A percentile compares a stretch with the other conserved stretches of the same genome.
Evolutionary conservation across 2,329 filamentous ascomycete species (phyloP).

Genomic region (Ophiostoma perfectum): DNA sequence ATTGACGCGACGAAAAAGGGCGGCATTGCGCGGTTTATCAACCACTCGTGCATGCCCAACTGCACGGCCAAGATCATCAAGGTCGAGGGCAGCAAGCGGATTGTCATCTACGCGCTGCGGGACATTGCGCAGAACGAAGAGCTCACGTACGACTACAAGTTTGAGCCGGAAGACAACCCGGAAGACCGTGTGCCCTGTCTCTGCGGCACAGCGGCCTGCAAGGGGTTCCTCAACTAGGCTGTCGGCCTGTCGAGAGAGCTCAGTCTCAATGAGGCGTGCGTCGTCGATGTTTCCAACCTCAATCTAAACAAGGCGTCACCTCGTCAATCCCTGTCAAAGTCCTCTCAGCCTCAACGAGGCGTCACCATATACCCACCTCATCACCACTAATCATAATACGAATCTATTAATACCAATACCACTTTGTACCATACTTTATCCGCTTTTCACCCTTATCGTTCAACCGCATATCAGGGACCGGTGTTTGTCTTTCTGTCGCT

Average conservation of each 20-base stretch:
- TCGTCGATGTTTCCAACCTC: too few relatives aligned
- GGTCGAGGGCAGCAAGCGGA: slow-evolving; percentile 94
- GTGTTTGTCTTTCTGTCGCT: neutral
- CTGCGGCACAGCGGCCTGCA: slow-evolving; percentile 91
- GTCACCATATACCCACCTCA: neutral
- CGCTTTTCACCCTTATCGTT: neutral
- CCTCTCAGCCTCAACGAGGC: too few relatives aligned
- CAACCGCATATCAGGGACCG: slow-evolving; percentile 9
- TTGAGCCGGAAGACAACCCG: slow-evolving; percentile 92
- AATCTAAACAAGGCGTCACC: too few relatives aligned
- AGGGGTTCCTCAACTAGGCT: slow-evolving; percentile 89
- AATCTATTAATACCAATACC: neutral
- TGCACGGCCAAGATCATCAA: slow-evolving; percentile 99
- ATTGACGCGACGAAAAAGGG: slow-evolving; percentile 98
- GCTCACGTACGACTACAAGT: slow-evolving; percentile 99
- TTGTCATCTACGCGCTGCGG: slow-evolving; percentile 95
- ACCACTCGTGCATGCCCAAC: slow-evolving; percentile 96
- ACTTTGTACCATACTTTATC: neutral
- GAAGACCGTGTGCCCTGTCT: slow-evolving; percentile 95
- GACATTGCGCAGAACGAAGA: slow-evolving; percentile 96
- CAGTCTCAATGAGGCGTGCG: too few relatives aligned
- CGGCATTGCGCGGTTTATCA: slow-evolving; percentile 97
- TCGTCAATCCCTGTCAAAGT: too few relatives aligned
- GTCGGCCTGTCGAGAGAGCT: neutral
- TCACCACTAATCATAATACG: slow-evolving; percentile 9